These are phyloP conservation scores for Hemerocallis citrina DNA, from an alignment of 106 monocot genomes.

Conservation along the genomic window DNA sequence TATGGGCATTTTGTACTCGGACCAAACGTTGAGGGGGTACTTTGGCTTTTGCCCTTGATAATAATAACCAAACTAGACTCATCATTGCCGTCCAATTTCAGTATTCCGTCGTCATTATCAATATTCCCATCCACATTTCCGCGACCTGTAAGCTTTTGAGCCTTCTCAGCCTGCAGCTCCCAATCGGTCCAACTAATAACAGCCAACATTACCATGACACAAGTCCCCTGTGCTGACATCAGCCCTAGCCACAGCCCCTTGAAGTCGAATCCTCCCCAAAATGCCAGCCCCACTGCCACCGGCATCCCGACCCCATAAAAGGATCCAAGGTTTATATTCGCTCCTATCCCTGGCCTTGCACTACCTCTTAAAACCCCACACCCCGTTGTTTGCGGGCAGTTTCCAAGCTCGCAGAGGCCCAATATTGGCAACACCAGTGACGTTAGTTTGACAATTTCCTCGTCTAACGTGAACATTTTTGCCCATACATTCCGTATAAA, in stretches of 20 bases:
- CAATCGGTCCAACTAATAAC: conserved; percentile 27
- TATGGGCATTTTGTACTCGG: too few relatives aligned
- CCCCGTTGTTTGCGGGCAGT: conserved; percentile 48
- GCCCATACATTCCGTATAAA: conserved; percentile 46
- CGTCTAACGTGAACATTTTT: conserved; percentile 36
- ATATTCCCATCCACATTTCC: background rate
- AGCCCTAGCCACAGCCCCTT: conserved; percentile 31
- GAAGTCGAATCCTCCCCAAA: conserved; percentile 22
- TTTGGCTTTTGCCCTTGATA: too few relatives aligned
- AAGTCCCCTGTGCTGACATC: conserved; percentile 23
- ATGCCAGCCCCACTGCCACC: conserved; percentile 28
- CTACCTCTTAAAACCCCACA: conserved; percentile 37
- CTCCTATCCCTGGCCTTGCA: conserved; percentile 29
- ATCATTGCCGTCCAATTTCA: background rate
- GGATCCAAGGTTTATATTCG: conserved; percentile 33
- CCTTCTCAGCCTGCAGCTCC: conserved; percentile 17
- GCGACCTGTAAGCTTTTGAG: conserved; percentile 19
- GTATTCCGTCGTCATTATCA: background rate
- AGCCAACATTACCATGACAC: conserved; percentile 24
- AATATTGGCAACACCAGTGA: conserved; percentile 36
- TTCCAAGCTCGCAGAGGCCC: conserved; percentile 49
- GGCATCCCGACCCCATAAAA: conserved; percentile 38
- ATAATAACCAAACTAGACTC: background rate
- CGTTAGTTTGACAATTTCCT: conserved; percentile 23
- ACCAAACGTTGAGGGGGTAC: too few relatives aligned